Percentiles rank a stretch among this genome's conserved stretches.
Conservation (phyloP, 164 flowering plant genomes). For the Dillenia turbinata region DNA sequence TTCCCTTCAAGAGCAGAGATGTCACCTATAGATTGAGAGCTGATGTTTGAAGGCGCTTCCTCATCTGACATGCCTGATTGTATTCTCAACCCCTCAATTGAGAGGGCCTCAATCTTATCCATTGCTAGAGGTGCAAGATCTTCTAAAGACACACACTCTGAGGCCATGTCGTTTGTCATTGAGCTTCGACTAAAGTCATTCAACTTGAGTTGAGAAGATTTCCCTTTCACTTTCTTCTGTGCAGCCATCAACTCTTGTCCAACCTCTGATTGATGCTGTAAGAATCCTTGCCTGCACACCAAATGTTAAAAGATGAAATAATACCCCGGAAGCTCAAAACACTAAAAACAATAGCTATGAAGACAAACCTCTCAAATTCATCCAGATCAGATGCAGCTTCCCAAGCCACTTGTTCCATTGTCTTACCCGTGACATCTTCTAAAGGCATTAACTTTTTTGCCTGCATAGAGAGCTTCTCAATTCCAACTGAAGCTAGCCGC, state of each 20-base stretch:
- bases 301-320: slow-evolving; percentile 2
- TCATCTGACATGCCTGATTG: slow-evolving; percentile 83
- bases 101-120: slow-evolving; percentile 92
- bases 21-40: slow-evolving; percentile 55
- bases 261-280: slow-evolving; percentile 35
- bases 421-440: slow-evolving; percentile 87
- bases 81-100: slow-evolving; percentile 89
- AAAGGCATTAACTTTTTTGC: slow-evolving; percentile 89
- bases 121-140: slow-evolving; percentile 93
- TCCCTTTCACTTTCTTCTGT: slow-evolving; percentile 23
- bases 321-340: neutral
- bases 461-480: slow-evolving; percentile 89
- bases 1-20: slow-evolving; percentile 62
- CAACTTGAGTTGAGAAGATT: slow-evolving; percentile 25
- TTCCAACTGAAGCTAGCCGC: slow-evolving; percentile 77
- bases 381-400: slow-evolving; percentile 56
- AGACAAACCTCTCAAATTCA: slow-evolving; percentile 62
- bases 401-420: slow-evolving; percentile 83
- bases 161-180: slow-evolving; percentile 20
- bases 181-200: slow-evolving; percentile 24
- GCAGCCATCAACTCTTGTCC: slow-evolving; percentile 22
- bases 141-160: slow-evolving; percentile 76
- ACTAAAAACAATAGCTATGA: neutral
- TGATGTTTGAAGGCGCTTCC: slow-evolving; percentile 77
- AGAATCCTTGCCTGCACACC: slow-evolving; percentile 26